Percentiles rank a stretch among this genome's conserved stretches.
These are phyloP conservation scores for Phoma sp. DNA, from an alignment of 2,329 filamentous ascomycete species.

Conservation along the genomic window DNA sequence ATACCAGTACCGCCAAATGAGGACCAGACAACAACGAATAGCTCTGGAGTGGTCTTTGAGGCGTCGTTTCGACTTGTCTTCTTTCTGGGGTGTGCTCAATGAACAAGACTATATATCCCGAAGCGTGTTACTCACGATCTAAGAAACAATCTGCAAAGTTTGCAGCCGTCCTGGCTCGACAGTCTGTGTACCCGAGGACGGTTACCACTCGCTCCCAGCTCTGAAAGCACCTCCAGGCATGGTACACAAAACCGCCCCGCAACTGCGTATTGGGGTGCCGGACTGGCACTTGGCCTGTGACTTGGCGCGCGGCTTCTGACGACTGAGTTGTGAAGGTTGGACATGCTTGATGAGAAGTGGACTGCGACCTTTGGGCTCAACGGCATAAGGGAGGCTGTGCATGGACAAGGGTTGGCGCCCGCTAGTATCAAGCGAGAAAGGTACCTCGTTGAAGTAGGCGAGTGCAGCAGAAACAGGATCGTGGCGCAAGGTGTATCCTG, in stretches of 20 bases:
- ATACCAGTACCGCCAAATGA: not conserved
- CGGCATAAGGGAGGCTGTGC: not conserved
- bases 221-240: not conserved
- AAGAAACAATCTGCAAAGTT: slow-evolving; percentile 2
- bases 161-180: not conserved
- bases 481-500: not conserved
- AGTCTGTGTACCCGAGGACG: not conserved
- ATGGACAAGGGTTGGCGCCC: not conserved
- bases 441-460: not conserved
- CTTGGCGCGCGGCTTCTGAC: not conserved
- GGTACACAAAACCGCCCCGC: not conserved
- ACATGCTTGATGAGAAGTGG: not conserved
- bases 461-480: not conserved
- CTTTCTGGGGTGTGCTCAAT: not conserved
- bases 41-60: not conserved
- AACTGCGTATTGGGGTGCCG: not conserved
- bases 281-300: not conserved
- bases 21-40: not conserved
- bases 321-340: not conserved
- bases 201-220: not conserved
- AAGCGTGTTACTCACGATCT: not conserved
- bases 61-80: not conserved
- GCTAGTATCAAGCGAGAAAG: not conserved
- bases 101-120: not conserved
- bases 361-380: not conserved